A percentile compares a stretch with the other conserved stretches of the same genome.
phyloP scores from a whole-genome alignment of 352 stramenopile genomes.

The Globisporangium paroecandrum region DNA sequence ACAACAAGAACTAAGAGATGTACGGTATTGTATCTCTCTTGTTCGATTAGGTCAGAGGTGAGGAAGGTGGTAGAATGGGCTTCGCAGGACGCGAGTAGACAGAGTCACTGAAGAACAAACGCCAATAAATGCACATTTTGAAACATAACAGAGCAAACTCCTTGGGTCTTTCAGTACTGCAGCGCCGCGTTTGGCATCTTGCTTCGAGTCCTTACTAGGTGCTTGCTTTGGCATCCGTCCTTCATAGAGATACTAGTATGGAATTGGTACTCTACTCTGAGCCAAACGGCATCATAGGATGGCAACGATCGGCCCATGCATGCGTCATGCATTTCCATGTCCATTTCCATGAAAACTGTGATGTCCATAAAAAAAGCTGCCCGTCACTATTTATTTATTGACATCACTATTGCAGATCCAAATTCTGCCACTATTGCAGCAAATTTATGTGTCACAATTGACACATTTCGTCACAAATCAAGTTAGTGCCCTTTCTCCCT shows the following conservation, averaged over 20 bases:
- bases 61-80: not conserved
- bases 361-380: not conserved
- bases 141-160: not conserved
- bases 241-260: not conserved
- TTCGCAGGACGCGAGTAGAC: conserved; percentile 1
- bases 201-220: not conserved
- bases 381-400: not conserved
- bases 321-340: not conserved
- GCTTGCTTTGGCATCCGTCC: no score
- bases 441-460: no score
- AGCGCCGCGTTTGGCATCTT: not conserved
- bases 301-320: not conserved
- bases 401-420: no score
- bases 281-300: no score
- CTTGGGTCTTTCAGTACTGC: not conserved
- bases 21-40: not conserved
- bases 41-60: not conserved
- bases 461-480: not conserved
- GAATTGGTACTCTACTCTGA: no score
- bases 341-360: not conserved
- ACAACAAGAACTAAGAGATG: conserved; percentile 10
- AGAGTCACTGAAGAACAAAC: not conserved
- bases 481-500: not conserved
- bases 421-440: not conserved
- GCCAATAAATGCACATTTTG: conserved; percentile 4